Base-by-base conservation (phyloP, 2,329 filamentous ascomycete genomes). In the Daldinia sp. region DNA sequence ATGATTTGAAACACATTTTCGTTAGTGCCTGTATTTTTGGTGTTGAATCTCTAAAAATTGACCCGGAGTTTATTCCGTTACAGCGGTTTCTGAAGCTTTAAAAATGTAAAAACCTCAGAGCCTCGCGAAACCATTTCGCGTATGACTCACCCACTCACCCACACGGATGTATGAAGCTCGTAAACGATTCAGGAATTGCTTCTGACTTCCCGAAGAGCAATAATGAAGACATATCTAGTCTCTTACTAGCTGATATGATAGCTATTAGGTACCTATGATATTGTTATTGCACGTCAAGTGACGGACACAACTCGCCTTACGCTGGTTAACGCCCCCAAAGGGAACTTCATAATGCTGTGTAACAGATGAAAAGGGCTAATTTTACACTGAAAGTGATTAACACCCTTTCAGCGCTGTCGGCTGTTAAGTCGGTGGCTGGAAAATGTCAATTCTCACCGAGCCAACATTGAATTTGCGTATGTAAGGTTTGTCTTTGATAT, bases 311-410 rank as follows among this genome's bases (percentile, higher is more conserved):
- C 30, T 33, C 30, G 9, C 30, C 30, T 28, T 51, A 6, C 30
- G 37, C 37, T 37, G 7, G 23, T 13, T 13, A 26, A 37, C 23
- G 9, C 7, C 30, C 7, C 28, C 39, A 44, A 44, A 23, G 0
- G 18, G 30, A 10, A 37, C 18, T 2, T 6, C 39, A 20, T 23
- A 6, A 42, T 30, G 54, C 26, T 33, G 54, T 57, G 54, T 42
- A 30, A 57, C 54, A 18, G 54, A 26, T 18, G 10, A 30, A 18
- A 20, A 56, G 23, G 20, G n/a, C 3, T 56, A 56, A 56, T 56
- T 42, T 39, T 26, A 56, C 13, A 1, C 6, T 28, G 20, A 7
- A 13, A 9, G 26, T 10, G 28, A 30, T 15, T 2, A 10, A 13
- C 10, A 33, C 28, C 3, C 13, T 15, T 3, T n/a, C 13, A 18